phyloP scores from a whole-genome alignment of 2,329 filamentous ascomycete species.

The Pseudogymnoascus sp. region DNA sequence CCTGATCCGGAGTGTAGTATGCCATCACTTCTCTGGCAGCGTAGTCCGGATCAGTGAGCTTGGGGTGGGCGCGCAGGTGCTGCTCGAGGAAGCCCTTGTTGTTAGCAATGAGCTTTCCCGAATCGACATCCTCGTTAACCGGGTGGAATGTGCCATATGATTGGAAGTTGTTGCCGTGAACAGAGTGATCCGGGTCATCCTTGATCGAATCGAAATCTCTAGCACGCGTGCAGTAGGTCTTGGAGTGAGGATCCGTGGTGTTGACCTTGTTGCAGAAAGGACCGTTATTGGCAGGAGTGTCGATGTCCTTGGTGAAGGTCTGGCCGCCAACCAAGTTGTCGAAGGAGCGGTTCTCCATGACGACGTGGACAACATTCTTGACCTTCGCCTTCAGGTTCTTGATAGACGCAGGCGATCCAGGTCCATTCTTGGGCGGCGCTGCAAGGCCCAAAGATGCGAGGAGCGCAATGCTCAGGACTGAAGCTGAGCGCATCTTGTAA shows the following conservation, averaged over 20 bases:
- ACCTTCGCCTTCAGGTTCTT: conserved; percentile 33
- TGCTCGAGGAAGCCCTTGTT: conserved; percentile 37
- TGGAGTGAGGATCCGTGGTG: conserved; percentile 14
- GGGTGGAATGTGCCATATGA: conserved; percentile 33
- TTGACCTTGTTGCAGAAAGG: conserved; percentile 34
- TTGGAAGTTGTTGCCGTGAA: conserved; percentile 27
- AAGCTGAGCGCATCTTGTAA: neutral
- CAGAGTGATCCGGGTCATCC: conserved; percentile 36
- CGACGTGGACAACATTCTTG: conserved; percentile 41
- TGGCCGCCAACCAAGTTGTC: conserved; percentile 36
- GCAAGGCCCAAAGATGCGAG: neutral
- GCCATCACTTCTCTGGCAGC: conserved; percentile 35
- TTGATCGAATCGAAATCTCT: conserved; percentile 12
- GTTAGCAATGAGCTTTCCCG: conserved; percentile 17
- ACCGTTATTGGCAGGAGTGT: conserved; percentile 29
- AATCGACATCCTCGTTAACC: conserved; percentile 19
- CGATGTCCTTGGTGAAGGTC: conserved; percentile 30
- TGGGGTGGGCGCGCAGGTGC: conserved; percentile 31
- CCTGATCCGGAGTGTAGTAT: conserved; percentile 35
- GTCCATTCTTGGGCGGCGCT: neutral
- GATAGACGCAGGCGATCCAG: conserved; percentile 27
- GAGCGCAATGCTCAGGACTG: neutral
- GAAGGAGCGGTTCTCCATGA: conserved; percentile 34
- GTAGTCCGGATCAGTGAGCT: conserved; percentile 28
- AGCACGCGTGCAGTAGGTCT: neutral